These are phyloP conservation scores for Citrus sinensis DNA, from an alignment of 345 rosid species.

Conservation along the genomic window DNA sequence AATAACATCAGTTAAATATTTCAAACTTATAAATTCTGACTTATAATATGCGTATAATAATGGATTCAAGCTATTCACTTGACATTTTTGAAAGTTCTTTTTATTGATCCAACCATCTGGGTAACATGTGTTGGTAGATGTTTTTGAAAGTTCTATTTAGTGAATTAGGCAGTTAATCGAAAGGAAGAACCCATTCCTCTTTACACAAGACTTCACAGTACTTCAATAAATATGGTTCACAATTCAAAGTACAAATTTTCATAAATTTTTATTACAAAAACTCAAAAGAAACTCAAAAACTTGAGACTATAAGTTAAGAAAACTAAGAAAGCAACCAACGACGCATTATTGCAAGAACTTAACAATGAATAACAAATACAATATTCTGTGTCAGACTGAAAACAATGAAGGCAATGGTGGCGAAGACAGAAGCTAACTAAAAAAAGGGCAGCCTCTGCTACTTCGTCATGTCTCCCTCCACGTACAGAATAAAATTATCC, in stretches of 20 bases:
- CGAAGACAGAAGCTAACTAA: constrained; percentile 11
- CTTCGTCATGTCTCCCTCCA: constrained; percentile 12
- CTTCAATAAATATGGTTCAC: not conserved
- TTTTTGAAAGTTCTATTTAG: not conserved
- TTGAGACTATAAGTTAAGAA: not conserved
- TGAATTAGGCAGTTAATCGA: too few relatives aligned
- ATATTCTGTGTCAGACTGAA: constrained; percentile 1
- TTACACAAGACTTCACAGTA: not conserved
- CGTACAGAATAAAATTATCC: not conserved
- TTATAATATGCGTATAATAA: too few relatives aligned
- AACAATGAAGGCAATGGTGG: not conserved
- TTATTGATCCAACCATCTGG: not conserved
- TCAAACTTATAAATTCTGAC: not conserved
- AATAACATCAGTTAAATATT: not conserved
- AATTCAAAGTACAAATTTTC: not conserved
- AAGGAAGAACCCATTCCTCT: too few relatives aligned
- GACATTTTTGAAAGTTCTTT: not conserved
- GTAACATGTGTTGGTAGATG: not conserved
- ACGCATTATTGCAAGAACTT: constrained; percentile 6
- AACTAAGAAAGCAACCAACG: not conserved
- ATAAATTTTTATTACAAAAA: not conserved
- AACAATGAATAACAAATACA: constrained; percentile 13
- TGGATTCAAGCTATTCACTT: not conserved
- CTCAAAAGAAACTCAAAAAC: not conserved
- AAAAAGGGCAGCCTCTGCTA: constrained; percentile 9